Evolutionary conservation across 1,284 basidiomycete genomes (phyloP).

Genomic region (Rugosomyces carneus): DNA sequence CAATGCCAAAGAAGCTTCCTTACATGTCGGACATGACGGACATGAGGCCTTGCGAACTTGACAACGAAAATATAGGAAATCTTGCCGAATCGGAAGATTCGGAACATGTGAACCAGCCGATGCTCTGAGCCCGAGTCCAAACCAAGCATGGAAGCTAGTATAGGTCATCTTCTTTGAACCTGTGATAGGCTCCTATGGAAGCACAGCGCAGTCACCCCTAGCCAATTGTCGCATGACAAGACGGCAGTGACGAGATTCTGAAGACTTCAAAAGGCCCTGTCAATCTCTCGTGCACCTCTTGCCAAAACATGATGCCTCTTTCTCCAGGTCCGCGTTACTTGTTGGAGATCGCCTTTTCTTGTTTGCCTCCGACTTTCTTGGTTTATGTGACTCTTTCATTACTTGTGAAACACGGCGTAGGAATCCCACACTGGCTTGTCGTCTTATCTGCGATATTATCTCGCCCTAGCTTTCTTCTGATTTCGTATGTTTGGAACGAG

Average conservation of each 20-base stretch:
- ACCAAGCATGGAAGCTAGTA: neutral
- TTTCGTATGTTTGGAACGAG: constrained; percentile 18
- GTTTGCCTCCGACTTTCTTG: constrained; percentile 3
- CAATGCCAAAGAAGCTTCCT: neutral
- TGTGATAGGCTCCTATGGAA: neutral
- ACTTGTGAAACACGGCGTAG: constrained; percentile 3
- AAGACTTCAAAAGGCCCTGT: neutral
- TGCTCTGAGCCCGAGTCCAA: neutral
- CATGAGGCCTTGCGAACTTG: neutral
- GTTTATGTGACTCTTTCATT: constrained; percentile 7
- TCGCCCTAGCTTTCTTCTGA: constrained; percentile 19
- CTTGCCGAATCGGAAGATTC: neutral
- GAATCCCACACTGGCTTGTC: constrained; percentile 18
- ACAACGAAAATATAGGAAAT: neutral
- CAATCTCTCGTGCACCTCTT: neutral
- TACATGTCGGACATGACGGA: neutral
- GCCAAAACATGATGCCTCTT: constrained; percentile 1
- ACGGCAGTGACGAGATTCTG: neutral
- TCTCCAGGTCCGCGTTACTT: constrained; percentile 17
- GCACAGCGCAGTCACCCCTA: neutral
- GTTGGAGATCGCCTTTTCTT: constrained; percentile 1
- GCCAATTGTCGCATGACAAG: neutral
- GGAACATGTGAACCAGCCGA: neutral
- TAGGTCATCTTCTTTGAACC: neutral
- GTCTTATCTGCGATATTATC: constrained; percentile 15